phyloP scores from a whole-genome alignment of 805 yeast species.

The Millerago galiae region DNA sequence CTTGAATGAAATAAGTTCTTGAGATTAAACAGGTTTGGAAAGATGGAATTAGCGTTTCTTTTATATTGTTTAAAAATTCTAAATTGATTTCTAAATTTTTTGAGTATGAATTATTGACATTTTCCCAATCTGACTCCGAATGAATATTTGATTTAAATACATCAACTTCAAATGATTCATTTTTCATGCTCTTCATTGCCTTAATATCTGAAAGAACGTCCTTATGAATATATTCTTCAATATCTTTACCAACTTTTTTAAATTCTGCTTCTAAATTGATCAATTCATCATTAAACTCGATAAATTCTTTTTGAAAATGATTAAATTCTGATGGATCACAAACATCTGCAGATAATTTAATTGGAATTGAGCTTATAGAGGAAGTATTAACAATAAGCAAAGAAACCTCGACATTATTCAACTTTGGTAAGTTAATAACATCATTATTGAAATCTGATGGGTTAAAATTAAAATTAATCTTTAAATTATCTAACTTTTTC shows the following conservation, averaged over 20 bases:
- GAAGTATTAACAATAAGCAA: conserved; percentile 29
- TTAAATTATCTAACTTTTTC: conserved; percentile 21
- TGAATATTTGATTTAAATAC: conserved; percentile 9
- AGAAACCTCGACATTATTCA: conserved; percentile 21
- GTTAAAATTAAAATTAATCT: conserved; percentile 24
- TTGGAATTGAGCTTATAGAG: conserved; percentile 34
- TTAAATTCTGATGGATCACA: conserved; percentile 15
- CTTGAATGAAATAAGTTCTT: conserved; percentile 48
- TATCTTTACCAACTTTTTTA: conserved; percentile 4
- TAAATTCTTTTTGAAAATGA: conserved; percentile 21
- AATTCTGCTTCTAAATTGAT: conserved; percentile 15
- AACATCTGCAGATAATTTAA: conserved; percentile 30
- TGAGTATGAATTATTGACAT: background rate
- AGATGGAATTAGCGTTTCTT: conserved; percentile 49
- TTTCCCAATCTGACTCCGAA: conserved; percentile 20
- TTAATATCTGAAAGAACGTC: conserved; percentile 14
- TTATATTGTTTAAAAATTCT: conserved; percentile 34
- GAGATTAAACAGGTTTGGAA: conserved; percentile 61
- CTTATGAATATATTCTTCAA: conserved; percentile 9
- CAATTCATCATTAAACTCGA: conserved; percentile 7
- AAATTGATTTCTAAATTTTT: conserved; percentile 34
- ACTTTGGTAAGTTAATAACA: conserved; percentile 14
- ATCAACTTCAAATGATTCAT: conserved; percentile 6
- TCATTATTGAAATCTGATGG: conserved; percentile 28
- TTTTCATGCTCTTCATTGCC: conserved; percentile 16